Base-by-base conservation (phyloP, 2,329 filamentous ascomycete species). In the Phialemoniopsis sp. region DNA sequence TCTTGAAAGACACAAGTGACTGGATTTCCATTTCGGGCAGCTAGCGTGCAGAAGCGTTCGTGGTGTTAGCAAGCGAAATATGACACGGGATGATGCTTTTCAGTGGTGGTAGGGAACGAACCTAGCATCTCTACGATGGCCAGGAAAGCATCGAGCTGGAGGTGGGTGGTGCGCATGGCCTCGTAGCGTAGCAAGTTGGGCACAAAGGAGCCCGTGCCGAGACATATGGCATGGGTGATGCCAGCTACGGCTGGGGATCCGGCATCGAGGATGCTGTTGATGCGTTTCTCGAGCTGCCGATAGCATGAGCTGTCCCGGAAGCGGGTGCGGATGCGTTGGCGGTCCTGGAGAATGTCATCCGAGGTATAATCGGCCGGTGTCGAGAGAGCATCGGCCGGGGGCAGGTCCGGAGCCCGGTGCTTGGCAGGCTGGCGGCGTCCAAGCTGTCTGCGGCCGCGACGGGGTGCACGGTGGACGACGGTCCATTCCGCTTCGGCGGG, bases 201-300 rank as follows among this genome's bases (percentile, higher is more conserved):
- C 37, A 78, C 72, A 43, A 78, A 78, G 0, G 72, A 66, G 3
- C 77, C 77, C 3, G 75, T 56, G 0, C 77, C 77, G 5, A 81
- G 62, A 43, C 76, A 79, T 6, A 80, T 49, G 2, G 74, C 77
- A 13, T 54, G 59, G 2, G 53, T 57, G 29, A 70, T 51, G 16
- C 15, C n/a, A n/a, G 41, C 48, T 29, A 26, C 21, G 10, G 21
- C 6, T 26, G 6, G 6, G 21, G 21, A 26, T 10, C 47, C 46
- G 13, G 18, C 32, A 2, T 40, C 29, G 4, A 45, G 48, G 7
- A 58, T 54, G 1, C 44, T 41, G 1, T 47, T 39, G 4, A 75
- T 37, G 4, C 69, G 46, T 1, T 52, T 46, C 5, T 53, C 48
- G 4, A 78, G 55, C 7, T 46, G 45, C 2, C 40, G 36, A 46